These are phyloP conservation scores for Rugonectria rugulosa DNA, from an alignment of 2,329 filamentous ascomycete species.

Conservation along the genomic window DNA sequence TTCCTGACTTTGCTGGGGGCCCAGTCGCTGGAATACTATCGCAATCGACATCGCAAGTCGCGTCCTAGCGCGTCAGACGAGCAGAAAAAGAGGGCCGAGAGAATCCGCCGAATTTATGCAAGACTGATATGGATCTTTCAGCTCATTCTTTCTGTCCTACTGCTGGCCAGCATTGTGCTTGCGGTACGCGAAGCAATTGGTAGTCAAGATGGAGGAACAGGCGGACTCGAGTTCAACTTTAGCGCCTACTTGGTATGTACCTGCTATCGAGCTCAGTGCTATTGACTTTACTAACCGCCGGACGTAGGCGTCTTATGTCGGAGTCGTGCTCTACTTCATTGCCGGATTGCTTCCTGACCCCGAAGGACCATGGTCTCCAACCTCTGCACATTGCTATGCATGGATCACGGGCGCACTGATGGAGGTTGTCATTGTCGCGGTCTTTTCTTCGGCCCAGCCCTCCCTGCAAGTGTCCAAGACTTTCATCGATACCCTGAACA, in stretches of 20 bases:
- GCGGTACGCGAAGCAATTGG: conserved; percentile 44
- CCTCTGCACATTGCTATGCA: conserved; percentile 45
- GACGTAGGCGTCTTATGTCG: conserved; percentile 49
- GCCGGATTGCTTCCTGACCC: conserved; percentile 53
- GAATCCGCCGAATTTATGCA: conserved; percentile 41
- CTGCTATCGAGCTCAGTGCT: conserved; percentile 15
- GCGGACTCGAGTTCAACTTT: conserved; percentile 45
- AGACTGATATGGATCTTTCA: conserved; percentile 48
- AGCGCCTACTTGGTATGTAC: conserved; percentile 49
- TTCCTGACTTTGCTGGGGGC: conserved; percentile 47
- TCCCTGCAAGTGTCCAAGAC: conserved; percentile 39
- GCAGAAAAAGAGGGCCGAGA: conserved; percentile 41
- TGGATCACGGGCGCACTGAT: conserved; percentile 47
- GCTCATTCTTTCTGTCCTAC: conserved; percentile 40
- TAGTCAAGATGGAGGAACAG: conserved; percentile 33
- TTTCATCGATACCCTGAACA: conserved; percentile 42
- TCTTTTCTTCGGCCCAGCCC: conserved; percentile 42
- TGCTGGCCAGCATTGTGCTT: conserved; percentile 46
- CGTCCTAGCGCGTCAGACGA: conserved; percentile 33
- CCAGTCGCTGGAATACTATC: conserved; percentile 49
- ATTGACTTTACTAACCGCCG: no score
- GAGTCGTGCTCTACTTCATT: conserved; percentile 51
- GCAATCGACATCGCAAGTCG: conserved; percentile 39
- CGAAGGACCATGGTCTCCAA: conserved; percentile 53
- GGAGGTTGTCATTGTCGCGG: conserved; percentile 47